A percentile compares a stretch with the other conserved stretches of the same genome.
These are phyloP conservation scores for Ilyonectria sp. DNA, from an alignment of 2,329 filamentous ascomycete genomes.

Conservation along the genomic window DNA sequence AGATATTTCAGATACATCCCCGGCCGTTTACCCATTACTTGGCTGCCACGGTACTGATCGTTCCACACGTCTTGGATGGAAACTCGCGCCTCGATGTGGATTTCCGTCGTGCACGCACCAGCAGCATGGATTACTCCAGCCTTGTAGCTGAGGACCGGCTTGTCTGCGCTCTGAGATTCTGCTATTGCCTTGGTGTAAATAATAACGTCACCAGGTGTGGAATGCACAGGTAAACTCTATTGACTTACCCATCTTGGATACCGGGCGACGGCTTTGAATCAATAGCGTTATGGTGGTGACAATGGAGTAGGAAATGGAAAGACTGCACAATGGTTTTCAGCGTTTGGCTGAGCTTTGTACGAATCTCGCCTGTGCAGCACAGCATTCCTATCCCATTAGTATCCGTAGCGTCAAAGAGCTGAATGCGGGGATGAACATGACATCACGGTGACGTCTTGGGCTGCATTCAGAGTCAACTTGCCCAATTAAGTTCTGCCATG, in stretches of 20 bases:
- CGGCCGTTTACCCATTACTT: constrained; percentile 34
- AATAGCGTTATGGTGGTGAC: neutral
- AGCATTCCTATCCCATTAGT: neutral
- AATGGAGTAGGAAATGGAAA: neutral
- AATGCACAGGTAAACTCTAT: neutral
- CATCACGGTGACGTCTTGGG: neutral
- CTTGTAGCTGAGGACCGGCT: constrained; percentile 20
- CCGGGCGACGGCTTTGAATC: neutral
- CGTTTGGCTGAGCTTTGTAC: too few relatives aligned
- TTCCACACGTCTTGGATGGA: constrained; percentile 39
- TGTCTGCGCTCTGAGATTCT: neutral
- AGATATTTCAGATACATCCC: constrained; percentile 44
- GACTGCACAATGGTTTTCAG: neutral
- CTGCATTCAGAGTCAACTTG: neutral
- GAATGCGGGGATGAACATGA: neutral
- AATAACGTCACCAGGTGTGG: neutral
- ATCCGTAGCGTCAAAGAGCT: neutral
- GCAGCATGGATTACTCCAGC: constrained; percentile 25
- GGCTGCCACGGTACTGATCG: constrained; percentile 34
- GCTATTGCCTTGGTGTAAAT: neutral
- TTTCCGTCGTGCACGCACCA: constrained; percentile 41
- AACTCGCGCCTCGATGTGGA: constrained; percentile 27
- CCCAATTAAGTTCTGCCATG: neutral
- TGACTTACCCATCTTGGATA: neutral
- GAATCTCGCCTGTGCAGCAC: neutral